Conservation (phyloP, 306 rosid genomes). For the Lablab purpureus region DNA sequence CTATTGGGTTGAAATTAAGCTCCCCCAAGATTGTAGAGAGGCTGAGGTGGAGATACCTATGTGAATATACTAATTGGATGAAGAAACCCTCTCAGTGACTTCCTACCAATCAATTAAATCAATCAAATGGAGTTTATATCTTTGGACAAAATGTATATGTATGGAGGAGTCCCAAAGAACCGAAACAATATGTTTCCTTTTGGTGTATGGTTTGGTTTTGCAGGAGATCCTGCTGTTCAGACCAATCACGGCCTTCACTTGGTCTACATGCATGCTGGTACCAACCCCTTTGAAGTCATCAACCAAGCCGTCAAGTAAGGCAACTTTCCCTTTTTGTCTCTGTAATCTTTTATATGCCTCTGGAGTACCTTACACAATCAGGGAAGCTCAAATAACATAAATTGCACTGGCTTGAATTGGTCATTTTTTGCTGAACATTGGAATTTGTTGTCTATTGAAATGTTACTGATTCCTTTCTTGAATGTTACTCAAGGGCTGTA, state of each 20-base stretch:
- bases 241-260: conserved; percentile 87
- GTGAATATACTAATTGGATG: conserved; percentile 49
- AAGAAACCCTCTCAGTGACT: conserved; percentile 52
- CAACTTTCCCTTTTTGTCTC: neutral
- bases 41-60: conserved; percentile 63
- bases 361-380: neutral
- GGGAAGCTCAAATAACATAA: neutral
- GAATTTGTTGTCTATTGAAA: neutral
- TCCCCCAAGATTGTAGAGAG: neutral
- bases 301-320: conserved; percentile 86
- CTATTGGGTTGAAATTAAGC: neutral
- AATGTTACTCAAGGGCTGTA: conserved; percentile 59
- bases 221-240: conserved; percentile 86
- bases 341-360: neutral
- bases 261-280: conserved; percentile 93
- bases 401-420: neutral
- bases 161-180: conserved; percentile 57
- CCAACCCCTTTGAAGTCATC: conserved; percentile 92
- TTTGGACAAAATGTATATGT: conserved; percentile 50
- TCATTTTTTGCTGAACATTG: neutral
- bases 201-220: conserved; percentile 82
- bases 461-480: conserved; percentile 36
- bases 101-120: conserved; percentile 57
- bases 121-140: conserved; percentile 65
- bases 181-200: conserved; percentile 60